A percentile compares a stretch with the other conserved stretches of the same genome.
These are phyloP conservation scores for Leptographium radiaticola DNA, from an alignment of 2,329 filamentous ascomycete species.

Conservation along the genomic window DNA sequence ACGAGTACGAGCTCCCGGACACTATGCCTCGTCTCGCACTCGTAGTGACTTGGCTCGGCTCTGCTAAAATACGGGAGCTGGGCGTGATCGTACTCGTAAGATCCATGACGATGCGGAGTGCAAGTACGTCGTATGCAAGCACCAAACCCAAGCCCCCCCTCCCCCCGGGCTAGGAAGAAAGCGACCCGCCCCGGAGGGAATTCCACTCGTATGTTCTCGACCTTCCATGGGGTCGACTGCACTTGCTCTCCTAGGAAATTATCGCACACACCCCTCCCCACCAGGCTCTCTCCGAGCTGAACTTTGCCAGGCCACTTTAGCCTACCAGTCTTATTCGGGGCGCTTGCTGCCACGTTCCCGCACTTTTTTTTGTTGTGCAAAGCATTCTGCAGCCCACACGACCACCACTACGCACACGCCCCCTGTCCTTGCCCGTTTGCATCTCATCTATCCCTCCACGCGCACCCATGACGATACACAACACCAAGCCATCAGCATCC, in stretches of 20 bases:
- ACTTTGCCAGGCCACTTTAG: background rate
- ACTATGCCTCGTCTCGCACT: no score
- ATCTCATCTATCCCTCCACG: slow-evolving; percentile 2
- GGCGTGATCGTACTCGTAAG: no score
- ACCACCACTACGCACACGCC: background rate
- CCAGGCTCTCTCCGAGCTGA: background rate
- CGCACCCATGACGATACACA: background rate
- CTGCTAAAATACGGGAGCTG: no score
- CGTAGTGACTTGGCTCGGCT: no score
- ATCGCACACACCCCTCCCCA: background rate
- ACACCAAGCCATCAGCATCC: background rate
- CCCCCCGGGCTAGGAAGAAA: no score
- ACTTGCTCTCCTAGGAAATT: background rate
- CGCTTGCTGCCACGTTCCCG: slow-evolving; percentile 1
- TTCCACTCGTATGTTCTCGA: no score
- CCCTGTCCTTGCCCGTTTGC: background rate
- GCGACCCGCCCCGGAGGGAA: no score
- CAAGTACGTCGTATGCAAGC: background rate
- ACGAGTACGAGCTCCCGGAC: no score
- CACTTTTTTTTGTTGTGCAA: background rate
- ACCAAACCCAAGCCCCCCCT: no score
- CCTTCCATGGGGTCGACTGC: background rate
- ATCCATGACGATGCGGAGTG: background rate
- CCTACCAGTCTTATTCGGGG: background rate
- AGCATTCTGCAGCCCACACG: background rate